Evolutionary conservation across 75 land plant species (phyloP).

Genomic region (Sequoiadendron giganteum): DNA sequence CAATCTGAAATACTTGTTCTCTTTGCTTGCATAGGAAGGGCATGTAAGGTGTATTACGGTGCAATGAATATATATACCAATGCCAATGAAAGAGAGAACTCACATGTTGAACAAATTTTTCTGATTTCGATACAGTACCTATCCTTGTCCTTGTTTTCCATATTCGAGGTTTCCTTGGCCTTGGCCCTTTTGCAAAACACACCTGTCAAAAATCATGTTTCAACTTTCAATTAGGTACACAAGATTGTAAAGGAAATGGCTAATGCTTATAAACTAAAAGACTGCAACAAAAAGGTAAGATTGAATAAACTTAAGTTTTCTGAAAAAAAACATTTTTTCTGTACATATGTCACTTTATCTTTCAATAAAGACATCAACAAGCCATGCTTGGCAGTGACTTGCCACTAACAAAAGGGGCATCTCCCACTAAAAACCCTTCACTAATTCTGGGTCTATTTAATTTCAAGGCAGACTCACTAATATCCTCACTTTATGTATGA

Average conservation of each 20-base stretch:
- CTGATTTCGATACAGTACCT: constrained; percentile 82
- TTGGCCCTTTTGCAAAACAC: constrained; percentile 69
- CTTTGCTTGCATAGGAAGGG: background rate
- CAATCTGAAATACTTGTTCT: background rate
- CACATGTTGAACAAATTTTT: constrained; percentile 75
- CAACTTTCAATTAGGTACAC: background rate
- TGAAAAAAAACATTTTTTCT: background rate
- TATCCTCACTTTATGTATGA: no score
- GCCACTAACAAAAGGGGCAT: background rate
- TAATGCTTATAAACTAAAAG: background rate
- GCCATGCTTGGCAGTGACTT: background rate
- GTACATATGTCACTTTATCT: background rate
- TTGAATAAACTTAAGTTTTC: background rate
- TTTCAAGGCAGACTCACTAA: no score
- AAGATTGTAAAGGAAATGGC: background rate
- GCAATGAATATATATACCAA: background rate
- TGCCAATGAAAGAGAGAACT: constrained; percentile 19
- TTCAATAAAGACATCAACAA: background rate
- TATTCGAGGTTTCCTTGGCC: constrained; percentile 83
- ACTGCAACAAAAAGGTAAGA: background rate
- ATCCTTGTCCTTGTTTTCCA: constrained; percentile 75
- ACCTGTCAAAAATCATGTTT: constrained; percentile 29
- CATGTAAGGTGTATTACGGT: background rate
- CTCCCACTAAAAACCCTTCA: background rate
- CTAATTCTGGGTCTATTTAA: no score